Evolutionary conservation across 164 flowering plant species (phyloP).

Genomic region (Vitis amurensis): DNA sequence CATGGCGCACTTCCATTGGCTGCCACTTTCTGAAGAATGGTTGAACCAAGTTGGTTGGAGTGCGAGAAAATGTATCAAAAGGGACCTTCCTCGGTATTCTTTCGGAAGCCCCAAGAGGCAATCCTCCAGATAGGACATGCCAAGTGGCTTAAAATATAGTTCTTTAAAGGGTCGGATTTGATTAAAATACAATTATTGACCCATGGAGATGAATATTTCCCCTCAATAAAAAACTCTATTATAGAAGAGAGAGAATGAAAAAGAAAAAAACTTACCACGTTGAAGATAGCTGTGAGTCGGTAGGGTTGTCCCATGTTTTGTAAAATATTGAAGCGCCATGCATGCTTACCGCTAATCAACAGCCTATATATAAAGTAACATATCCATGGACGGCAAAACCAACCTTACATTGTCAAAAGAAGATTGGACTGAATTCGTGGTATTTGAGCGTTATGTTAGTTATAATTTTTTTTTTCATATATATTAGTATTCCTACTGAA

Average conservation of each 20-base stretch:
- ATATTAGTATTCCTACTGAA: no score
- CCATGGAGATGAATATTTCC: neutral
- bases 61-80: neutral
- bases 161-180: neutral
- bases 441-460: no score
- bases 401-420: no score
- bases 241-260: constrained; percentile 6
- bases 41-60: neutral
- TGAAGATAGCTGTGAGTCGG: neutral
- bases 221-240: neutral
- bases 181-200: neutral
- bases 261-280: neutral
- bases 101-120: constrained; percentile 17
- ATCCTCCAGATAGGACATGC: neutral
- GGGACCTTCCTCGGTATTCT: neutral
- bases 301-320: no score
- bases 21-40: neutral
- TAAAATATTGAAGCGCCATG: no score
- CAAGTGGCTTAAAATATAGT: constrained; percentile 14
- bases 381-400: no score
- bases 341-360: no score
- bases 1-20: no score
- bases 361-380: no score
- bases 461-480: no score
- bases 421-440: no score